Percentiles rank a stretch among this genome's conserved stretches.
Conservation (phyloP, 2,329 filamentous ascomycete genomes). For the Sordariomycetes sp. region DNA sequence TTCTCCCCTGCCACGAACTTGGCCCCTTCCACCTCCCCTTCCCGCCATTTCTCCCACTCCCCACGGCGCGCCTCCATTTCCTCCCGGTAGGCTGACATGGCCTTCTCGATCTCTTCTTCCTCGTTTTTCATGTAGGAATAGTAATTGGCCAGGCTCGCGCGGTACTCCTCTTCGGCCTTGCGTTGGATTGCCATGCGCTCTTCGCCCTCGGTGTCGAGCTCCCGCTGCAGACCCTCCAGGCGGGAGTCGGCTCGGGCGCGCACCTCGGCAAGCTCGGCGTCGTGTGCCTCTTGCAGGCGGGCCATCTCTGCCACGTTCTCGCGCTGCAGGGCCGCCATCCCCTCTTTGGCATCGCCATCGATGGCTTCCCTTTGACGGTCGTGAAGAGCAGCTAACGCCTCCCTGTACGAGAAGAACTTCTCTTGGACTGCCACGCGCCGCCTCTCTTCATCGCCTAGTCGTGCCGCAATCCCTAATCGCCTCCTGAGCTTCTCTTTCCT, state of each 20-base stretch:
- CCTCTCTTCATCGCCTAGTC: conserved; percentile 19
- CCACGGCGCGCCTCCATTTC: conserved; percentile 29
- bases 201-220: conserved; percentile 28
- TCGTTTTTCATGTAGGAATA: not conserved
- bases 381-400: conserved; percentile 26
- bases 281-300: conserved; percentile 21
- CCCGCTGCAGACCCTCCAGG: conserved; percentile 20
- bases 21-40: conserved; percentile 25
- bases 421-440: conserved; percentile 18
- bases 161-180: conserved; percentile 32
- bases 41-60: conserved; percentile 28
- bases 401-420: conserved; percentile 26
- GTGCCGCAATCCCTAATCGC: conserved; percentile 24
- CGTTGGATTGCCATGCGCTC: conserved; percentile 28
- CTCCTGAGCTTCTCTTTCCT: conserved; percentile 28
- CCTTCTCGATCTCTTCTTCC: conserved; percentile 16
- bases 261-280: conserved; percentile 18
- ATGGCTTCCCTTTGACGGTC: conserved; percentile 28
- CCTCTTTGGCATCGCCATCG: conserved; percentile 23
- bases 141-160: conserved; percentile 17
- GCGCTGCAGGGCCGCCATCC: conserved; percentile 15
- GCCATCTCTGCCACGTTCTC: conserved; percentile 14
- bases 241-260: conserved; percentile 13
- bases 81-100: conserved; percentile 22
- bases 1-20: conserved; percentile 15